Evolutionary conservation across 2,329 filamentous ascomycete species (phyloP), one percentile per base, ranked within the genome.

Genomic region (Nigrograna mackinnonii): DNA sequence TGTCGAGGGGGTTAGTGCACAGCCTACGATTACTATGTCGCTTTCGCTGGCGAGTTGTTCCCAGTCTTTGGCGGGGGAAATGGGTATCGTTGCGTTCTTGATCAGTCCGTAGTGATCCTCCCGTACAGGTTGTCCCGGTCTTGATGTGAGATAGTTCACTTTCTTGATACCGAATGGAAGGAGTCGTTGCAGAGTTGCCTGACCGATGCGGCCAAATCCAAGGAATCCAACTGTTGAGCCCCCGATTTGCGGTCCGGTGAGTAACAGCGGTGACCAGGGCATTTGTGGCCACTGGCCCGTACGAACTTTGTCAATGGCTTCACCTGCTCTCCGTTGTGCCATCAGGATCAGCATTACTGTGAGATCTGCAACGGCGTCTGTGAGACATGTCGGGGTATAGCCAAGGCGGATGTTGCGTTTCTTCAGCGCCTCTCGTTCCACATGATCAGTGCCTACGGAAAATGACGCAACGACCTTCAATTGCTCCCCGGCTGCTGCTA

Each of bases 331-430:
- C 43, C 59, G 35, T 30, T 65, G 60, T 6, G 60, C 58, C 60
- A 65, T 65, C 5, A 64, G 39, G n/a, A 53, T 60, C 2, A 65
- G 51, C 61, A 64, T 62, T 26, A 62, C 44, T 0, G 58, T 55
- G 2, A 63, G 44, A 24, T 63, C 62, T 17, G 62, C 59, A 3
- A 63, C 58, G 3, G 62, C 59, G 28, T 63, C 59, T 22, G 60
- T 64, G 11, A 65, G 52, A 37, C 50, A 58, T 30, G 54, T 60
- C 12, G 59, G 57, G 16, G 60, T 65, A 35, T 64, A 64, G 12
- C 60, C 62, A 4, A 64, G 52, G 0, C 60, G 54, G 21, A 65
- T 57, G 28, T 47, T 48, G 32, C 57, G 55, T 19, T 50, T 47
- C 41, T 60, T 63, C 3, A 64, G 49, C 1, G 54, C 51, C 6